Evolutionary conservation across 2,329 filamentous ascomycete species (phyloP).

Genomic region (Fusarium globosum): DNA sequence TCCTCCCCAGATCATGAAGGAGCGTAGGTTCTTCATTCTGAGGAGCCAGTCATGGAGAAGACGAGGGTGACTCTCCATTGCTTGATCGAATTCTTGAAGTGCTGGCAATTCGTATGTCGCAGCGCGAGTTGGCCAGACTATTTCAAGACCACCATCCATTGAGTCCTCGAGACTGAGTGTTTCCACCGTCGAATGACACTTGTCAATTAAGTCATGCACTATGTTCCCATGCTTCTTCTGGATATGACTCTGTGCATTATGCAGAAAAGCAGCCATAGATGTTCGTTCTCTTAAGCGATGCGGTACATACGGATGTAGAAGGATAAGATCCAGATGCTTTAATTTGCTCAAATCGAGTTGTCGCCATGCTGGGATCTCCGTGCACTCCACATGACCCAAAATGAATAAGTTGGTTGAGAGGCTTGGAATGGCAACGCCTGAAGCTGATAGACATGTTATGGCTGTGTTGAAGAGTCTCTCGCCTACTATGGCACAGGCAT

Average conservation of each 20-base stretch:
- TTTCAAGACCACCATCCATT: no score
- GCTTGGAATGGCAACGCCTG: background rate
- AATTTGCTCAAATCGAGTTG: background rate
- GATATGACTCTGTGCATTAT: fast-evolving
- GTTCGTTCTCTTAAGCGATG: background rate
- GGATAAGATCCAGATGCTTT: fast-evolving
- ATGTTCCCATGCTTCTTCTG: background rate
- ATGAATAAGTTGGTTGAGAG: fast-evolving
- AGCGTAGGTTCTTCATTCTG: background rate
- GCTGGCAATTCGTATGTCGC: background rate
- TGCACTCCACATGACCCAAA: background rate
- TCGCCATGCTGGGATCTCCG: background rate
- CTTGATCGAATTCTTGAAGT: fast-evolving
- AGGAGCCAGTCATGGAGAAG: background rate
- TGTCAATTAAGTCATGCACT: background rate
- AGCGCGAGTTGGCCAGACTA: background rate
- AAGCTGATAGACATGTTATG: background rate
- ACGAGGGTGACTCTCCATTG: fast-evolving
- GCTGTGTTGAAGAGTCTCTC: background rate
- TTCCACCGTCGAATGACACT: background rate
- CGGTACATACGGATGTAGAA: background rate
- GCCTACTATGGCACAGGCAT: background rate
- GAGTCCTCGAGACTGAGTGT: no score
- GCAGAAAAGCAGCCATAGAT: background rate
- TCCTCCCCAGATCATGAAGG: no score